A percentile compares a stretch with the other conserved stretches of the same genome.
Conservation (phyloP, 2,329 filamentous ascomycete genomes). For the Fusarium humuli region DNA sequence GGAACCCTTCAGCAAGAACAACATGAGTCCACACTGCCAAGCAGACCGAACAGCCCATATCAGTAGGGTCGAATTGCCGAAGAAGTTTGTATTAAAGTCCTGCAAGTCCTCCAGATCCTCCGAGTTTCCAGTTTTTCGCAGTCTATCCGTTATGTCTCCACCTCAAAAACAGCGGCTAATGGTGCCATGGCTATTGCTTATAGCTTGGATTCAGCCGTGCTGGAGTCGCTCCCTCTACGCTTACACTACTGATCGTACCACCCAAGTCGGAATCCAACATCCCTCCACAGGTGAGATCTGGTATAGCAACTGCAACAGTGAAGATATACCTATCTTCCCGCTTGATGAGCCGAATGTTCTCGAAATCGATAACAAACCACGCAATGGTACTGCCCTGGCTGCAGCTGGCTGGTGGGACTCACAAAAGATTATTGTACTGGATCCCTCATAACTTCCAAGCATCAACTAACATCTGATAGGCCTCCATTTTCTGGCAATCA, state of each 20-base stretch:
- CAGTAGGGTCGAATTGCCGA: too few species aligned
- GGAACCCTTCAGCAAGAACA: too few species aligned
- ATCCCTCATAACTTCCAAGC: not conserved
- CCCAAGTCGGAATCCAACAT: conserved; percentile 4
- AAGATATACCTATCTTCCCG: conserved; percentile 2
- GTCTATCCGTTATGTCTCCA: not conserved
- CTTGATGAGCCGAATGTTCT: conserved; percentile 2
- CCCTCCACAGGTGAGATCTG: not conserved
- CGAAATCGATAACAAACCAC: not conserved
- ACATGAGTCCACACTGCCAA: too few species aligned
- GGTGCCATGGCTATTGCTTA: not conserved
- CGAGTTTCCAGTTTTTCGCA: not conserved
- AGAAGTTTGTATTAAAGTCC: too few species aligned
- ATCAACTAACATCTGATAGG: not conserved
- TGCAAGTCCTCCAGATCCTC: too few species aligned
- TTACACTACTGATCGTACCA: conserved; percentile 1
- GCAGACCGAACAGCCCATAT: too few species aligned
- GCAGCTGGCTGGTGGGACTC: conserved; percentile 2
- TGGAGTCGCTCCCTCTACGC: not conserved
- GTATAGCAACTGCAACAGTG: conserved; percentile 2
- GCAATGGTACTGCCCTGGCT: conserved; percentile 1
- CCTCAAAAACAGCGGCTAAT: not conserved
- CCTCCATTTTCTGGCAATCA: conserved; percentile 3
- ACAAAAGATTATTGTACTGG: not conserved
- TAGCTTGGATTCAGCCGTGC: not conserved